Evolutionary conservation across 208 protist genomes (phyloP).

Genomic region (Porcisia deanei): DNA sequence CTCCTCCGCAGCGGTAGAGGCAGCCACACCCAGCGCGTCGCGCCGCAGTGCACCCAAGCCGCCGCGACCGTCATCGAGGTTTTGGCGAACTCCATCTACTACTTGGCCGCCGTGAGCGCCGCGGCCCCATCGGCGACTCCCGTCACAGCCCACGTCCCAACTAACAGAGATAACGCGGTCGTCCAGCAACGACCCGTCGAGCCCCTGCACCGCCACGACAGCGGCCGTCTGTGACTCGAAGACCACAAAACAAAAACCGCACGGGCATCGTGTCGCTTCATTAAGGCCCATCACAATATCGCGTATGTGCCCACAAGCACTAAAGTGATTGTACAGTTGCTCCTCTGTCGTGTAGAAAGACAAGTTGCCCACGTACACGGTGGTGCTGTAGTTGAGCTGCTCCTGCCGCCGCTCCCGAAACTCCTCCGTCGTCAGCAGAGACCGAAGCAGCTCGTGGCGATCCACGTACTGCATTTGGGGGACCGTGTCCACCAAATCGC

Average conservation of each 20-base stretch:
- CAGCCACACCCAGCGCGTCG: slow-evolving; percentile 61
- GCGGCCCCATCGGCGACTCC: slow-evolving; percentile 78
- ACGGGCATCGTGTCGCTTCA: slow-evolving; percentile 93
- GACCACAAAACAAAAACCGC: slow-evolving; percentile 99
- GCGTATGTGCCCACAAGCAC: slow-evolving; percentile 92
- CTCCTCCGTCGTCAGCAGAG: slow-evolving; percentile 61
- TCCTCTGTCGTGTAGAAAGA: slow-evolving; percentile 98
- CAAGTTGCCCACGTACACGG: slow-evolving; percentile 98
- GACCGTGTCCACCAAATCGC: slow-evolving; percentile 58
- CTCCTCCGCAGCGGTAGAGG: slow-evolving; percentile 47
- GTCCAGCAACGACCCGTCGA: slow-evolving; percentile 76
- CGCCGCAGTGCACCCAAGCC: slow-evolving; percentile 85
- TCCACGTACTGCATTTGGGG: slow-evolving; percentile 87
- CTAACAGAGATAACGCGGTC: slow-evolving; percentile 81
- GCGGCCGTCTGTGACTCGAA: slow-evolving; percentile 93
- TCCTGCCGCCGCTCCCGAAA: slow-evolving; percentile 72
- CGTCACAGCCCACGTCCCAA: slow-evolving; percentile 89
- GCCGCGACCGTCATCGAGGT: slow-evolving; percentile 91
- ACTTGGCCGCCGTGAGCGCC: slow-evolving; percentile 91
- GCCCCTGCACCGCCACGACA: slow-evolving; percentile 87
- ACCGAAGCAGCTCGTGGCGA: slow-evolving; percentile 76
- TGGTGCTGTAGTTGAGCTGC: slow-evolving; percentile 75
- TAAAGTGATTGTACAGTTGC: slow-evolving; percentile 96
- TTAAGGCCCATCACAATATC: slow-evolving; percentile 98
- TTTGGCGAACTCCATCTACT: slow-evolving; percentile 91